Conservation (phyloP, 345 rosid species). For the Arabis alpina region DNA sequence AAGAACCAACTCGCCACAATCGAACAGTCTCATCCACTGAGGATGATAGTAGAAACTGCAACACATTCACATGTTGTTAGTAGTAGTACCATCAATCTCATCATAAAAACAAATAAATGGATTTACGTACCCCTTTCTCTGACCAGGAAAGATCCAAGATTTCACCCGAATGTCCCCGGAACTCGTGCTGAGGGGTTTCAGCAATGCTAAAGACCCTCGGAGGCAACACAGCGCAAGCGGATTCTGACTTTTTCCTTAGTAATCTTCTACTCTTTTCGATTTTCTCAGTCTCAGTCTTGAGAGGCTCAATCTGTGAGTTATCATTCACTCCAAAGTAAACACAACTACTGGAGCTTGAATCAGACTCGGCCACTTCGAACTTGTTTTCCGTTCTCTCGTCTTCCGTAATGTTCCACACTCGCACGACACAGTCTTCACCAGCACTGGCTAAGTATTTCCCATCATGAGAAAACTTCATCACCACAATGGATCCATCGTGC, state of each 20-base stretch:
- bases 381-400: slow-evolving; percentile 53
- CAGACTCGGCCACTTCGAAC: slow-evolving; percentile 50
- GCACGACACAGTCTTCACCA: slow-evolving; percentile 72
- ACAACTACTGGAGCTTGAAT: slow-evolving; percentile 46
- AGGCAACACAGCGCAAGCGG: slow-evolving; percentile 68
- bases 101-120: not conserved
- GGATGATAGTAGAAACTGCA: slow-evolving; percentile 70
- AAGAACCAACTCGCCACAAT: slow-evolving; percentile 65
- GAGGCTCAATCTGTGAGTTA: slow-evolving; percentile 54
- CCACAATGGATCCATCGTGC: slow-evolving; percentile 69
- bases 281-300: slow-evolving; percentile 49
- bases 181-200: slow-evolving; percentile 75
- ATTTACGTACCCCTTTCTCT: slow-evolving; percentile 71
- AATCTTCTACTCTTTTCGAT: slow-evolving; percentile 48
- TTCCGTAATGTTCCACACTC: slow-evolving; percentile 74
- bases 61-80: slow-evolving; percentile 7
- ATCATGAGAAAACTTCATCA: slow-evolving; percentile 79
- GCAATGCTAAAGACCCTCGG: slow-evolving; percentile 58
- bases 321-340: slow-evolving; percentile 59
- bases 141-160: slow-evolving; percentile 89
- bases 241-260: slow-evolving; percentile 53
- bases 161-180: slow-evolving; percentile 66
- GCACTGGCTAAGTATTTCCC: slow-evolving; percentile 74
- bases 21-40: slow-evolving; percentile 70
- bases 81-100: slow-evolving; percentile 21